A percentile compares a stretch with the other conserved stretches of the same genome.
These are phyloP conservation scores for Candida sojae DNA, from an alignment of 1,139 yeast genomes.

Conservation along the genomic window DNA sequence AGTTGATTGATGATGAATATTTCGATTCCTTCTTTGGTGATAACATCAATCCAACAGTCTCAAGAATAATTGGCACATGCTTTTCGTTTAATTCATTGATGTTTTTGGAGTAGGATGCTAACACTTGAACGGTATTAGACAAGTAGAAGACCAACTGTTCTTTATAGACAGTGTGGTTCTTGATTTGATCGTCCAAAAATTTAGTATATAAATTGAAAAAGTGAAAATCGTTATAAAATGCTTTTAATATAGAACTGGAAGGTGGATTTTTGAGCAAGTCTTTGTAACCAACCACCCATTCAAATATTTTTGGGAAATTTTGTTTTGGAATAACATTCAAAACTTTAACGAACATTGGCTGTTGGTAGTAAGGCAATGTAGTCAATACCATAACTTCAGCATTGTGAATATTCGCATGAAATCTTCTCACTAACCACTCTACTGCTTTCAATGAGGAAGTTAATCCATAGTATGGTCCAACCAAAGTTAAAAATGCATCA, in stretches of 20 bases:
- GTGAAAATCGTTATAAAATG: slow-evolving; percentile 65
- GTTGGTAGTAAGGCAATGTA: slow-evolving; percentile 74
- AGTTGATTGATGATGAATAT: slow-evolving; percentile 35
- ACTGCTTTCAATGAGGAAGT: slow-evolving; percentile 79
- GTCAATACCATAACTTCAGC: slow-evolving; percentile 71
- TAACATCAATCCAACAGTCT: slow-evolving; percentile 55
- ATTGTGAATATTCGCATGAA: slow-evolving; percentile 80
- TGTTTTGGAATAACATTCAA: slow-evolving; percentile 65
- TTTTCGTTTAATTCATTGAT: slow-evolving; percentile 28
- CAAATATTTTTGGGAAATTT: slow-evolving; percentile 73
- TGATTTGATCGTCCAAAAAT: slow-evolving; percentile 56
- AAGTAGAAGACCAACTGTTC: slow-evolving; percentile 78
- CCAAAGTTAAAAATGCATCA: slow-evolving; percentile 67
- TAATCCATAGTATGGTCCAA: slow-evolving; percentile 75
- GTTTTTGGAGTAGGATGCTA: slow-evolving; percentile 40
- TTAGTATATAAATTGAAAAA: slow-evolving; percentile 67
- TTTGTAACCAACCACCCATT: slow-evolving; percentile 70
- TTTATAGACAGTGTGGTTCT: slow-evolving; percentile 61
- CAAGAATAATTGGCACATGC: slow-evolving; percentile 56
- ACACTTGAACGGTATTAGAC: slow-evolving; percentile 66
- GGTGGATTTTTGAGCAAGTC: slow-evolving; percentile 68
- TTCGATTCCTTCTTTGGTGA: slow-evolving; percentile 25
- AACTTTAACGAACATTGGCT: slow-evolving; percentile 72
- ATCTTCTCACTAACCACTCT: slow-evolving; percentile 95
- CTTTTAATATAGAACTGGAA: slow-evolving; percentile 66